Evolutionary conservation across 257 asterid genomes (phyloP), one percentile per base, ranked within the genome.

Genomic region (Solanum ossicruentum): DNA sequence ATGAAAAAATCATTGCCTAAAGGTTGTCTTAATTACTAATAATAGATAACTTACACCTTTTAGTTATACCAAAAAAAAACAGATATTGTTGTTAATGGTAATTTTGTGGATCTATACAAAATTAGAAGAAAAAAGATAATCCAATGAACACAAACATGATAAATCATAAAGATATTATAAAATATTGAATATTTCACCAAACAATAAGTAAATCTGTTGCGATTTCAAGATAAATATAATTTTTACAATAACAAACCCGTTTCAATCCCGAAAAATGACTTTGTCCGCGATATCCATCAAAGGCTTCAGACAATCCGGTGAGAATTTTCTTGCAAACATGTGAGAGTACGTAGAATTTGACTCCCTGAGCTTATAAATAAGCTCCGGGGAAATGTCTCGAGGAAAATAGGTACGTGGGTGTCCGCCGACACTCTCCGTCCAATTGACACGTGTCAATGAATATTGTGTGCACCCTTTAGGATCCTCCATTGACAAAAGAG

Each of bases 401-500:
- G 92, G 93, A 17, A 47, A 83, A 73, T 94, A 94, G 6, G 91
- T 93, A 65, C 89, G 94, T 4, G 98, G 98, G 85, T 93, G 97
- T 41, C 98, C 98, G 13, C 51, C 90, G 0, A 88, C 89, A 36
- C 90, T 87, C 10, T 89, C 94, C 1, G 95, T 93, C 97, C 97
- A 94, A 69, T 93, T 91, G 32, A 94, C 98, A 88, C 96, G 90
- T 60, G 98, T 94, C 36, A 94, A 86, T 3, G 95, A 90, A 56
- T 85, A 90, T 28, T 83, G 91, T 2, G 94, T 91, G 51, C 96
- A 89, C 3, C 94, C 87, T 32, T 89, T 85, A 39, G 97, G 96
- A 83, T 93, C 98, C 84, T 93, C 93, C 97, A 93, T 94, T 1
- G 98, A 92, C 88, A 93, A 52, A 15, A 94, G 92, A 4, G 98